Base-by-base conservation (phyloP, 225 moss, liverwort and hornwort species). In the Rhytidiadelphus loreus region DNA sequence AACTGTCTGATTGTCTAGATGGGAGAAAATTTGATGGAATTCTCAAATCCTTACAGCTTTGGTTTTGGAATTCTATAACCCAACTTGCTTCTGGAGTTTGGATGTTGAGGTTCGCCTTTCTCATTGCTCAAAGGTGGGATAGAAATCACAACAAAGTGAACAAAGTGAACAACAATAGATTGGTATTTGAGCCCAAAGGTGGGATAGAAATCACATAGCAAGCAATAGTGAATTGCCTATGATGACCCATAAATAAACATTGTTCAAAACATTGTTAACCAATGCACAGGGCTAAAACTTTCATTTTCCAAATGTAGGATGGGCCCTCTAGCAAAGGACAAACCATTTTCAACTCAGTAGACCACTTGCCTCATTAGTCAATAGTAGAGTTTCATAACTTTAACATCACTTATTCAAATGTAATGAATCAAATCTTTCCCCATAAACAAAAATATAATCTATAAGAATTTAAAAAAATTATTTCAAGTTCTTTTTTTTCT, bases 281-380 rank as follows among this genome's bases (percentile, higher is more conserved):
- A 19, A 35, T 65, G 11, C 1, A 0, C 22, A 22, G 6, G 23
- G 4, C 7, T 5, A 4, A 4, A 0, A 23, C 39, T 39, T 39
- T 23, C 69, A 24, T 23, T 39, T 2, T 2, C 24, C 6, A 69
- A 69, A 39, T 39, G 6, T 7, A 39, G 4, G 13, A 39, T 69
- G 23, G 23, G 2, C 23, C 7, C 6, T n/a, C 7, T 3, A 23
- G 1, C 2, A n/a, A 9, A 39, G 3, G 69, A 39, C 23, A 69
- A 69, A 39, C 13, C 39, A 39, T 13, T n/a, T 7, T 23, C 69
- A 69, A 39, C 2, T 13, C 13, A n/a, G 23, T 39, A 23, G 39
- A 1, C 7, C 6, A 13, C n/a, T 39, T 68, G 23, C n/a, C 11
- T n/a, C 13, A 13, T 69, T 69, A 2, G 35, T 35, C 1, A 35